Evolutionary conservation across 257 asterid species (phyloP), one percentile per base, ranked within the genome.

Genomic region (Scutellaria barbata): DNA sequence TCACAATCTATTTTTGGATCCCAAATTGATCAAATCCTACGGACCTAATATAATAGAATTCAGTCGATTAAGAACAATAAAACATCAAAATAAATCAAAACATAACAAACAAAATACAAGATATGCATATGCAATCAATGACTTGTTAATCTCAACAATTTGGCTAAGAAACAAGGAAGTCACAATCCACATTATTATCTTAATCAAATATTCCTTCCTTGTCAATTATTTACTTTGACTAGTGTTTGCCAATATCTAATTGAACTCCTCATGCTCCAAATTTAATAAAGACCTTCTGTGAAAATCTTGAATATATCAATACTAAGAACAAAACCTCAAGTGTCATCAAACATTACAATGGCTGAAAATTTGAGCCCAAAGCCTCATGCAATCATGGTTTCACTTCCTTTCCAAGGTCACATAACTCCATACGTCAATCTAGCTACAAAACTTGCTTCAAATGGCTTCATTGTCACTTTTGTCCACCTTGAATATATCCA

Each of bases 401-500:
- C 79, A 50, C 1, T 75, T 59, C 79, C 79, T 50, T 75, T 10
- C 70, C 79, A 75, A 50, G 79, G 79, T 8, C 79, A 75, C 79
- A 68, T 75, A 48, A 68, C 70, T 39, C 74, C 79, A 3, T 75
- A 39, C 14, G 57, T 51, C n/a, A 58, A 68, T 16, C 74, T 75
- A 14, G 79, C 79, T 16, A 50, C 60, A 8, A 75, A 75, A 10
- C 68, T 75, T 5, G 79, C 74, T 68, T 75, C 70, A 11, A 75
- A 75, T 10, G 71, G 79, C 58, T 5, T 68, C 47, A 50, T 75
- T 6, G 56, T 75, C 70, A 75, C 79, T 8, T 75, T 75, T 46
- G 69, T 13, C 30, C 74, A 75, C 56, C 74, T 68, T 6, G 79
- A 75, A 14, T 68, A 58, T 6, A 68, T 75, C 2, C 74, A 75